Evolutionary conservation across 371 early-diverging fungal genomes (phyloP), one percentile per base, ranked within the genome.

Genomic region (Apophysomyces ossiformis): DNA sequence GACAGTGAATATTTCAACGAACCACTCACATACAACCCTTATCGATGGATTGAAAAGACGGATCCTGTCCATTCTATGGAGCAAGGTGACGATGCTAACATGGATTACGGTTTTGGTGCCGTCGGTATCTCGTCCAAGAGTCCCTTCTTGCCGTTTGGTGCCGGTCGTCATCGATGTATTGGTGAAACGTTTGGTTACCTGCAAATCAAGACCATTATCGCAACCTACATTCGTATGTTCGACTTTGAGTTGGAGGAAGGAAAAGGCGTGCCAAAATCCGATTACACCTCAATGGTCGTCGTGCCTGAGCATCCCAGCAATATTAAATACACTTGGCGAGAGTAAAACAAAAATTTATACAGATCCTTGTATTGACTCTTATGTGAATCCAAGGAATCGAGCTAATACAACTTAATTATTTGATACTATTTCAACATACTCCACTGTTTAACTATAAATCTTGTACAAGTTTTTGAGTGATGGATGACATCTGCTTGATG

Each of bases 101-200:
- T 90, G 21, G 96, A 95, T 70, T 89, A 92, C 80, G 89, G 96
- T 66, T 91, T 92, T 84, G 95, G 96, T 81, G 84, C 89, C 80
- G 82, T 95, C 69, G 89, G 88, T 63, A 84, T 88, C 21, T 87
- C 90, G 44, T 83, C 83, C 50, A 83, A 89, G 67, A 89, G 89
- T 63, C 92, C 95, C 57, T 96, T 91, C 78, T 84, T 98, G 74
- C 98, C 99, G 32, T 98, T 98, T 79, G 99, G 99, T 70, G 99
- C 97, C 39, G 98, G 90, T 57, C 94, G 99, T 70, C 99, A 98
- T 86, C 89, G 99, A 67, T 98, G 99, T 86, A 98, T 98, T 77
- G 99, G 99, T 65, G 98, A 98, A 73, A 85, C 90, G 63, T 98
- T 98, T 83, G 97, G 96, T 8, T 97, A 93, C 72, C 75, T 97